Evolutionary conservation across 164 flowering plant species (phyloP), one percentile per base, ranked within the genome.

Genomic region (Brasenia schreberi): DNA sequence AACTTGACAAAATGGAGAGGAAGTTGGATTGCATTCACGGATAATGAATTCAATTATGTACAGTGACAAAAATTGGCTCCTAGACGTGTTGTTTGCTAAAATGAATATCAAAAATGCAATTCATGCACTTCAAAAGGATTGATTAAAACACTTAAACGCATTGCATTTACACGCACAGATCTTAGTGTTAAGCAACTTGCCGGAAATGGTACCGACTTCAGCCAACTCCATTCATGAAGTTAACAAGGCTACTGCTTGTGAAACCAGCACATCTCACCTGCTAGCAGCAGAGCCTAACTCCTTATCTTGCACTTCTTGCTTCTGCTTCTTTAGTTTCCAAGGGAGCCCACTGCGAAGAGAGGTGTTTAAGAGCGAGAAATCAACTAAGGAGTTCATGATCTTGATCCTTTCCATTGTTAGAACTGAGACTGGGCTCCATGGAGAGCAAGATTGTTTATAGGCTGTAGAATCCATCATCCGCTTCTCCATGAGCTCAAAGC

Each of bases 391-490:
- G 52, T 75, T 70, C 64, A 19, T 62, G 4, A 63, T 44, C 12
- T 74, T 61, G 18, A 69, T 69, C 14, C 60, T 44, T 33, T 74
- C 77, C 39, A 14, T 65, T 42, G 67, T 67, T 69, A 85, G 42
- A 7, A 82, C 88, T 0, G 84, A 81, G 16, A 74, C 78, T 3
- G 92, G 92, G 64, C 89, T 87, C 39, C 81, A 75, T 62, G 85
- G 85, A 65, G 72, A 65, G 65, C 45, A 69, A 19, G 49, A 33
- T 44, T 62, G 59, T 18, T 74, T 70, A 18, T 42, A 17, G 6
- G 64, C 60, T 18, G 61, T 62, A 1, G 77, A 71, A 19, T 79
- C 75, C n/a, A 43, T 70, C 68, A 68, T 16, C 45, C 65, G 43
- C 33, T 72, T 74, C 71, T 81, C 77, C 73, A 81, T 78, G 52